Evolutionary conservation across 257 asterid species (phyloP).

Genomic region (Jaltomata sinuosa): DNA sequence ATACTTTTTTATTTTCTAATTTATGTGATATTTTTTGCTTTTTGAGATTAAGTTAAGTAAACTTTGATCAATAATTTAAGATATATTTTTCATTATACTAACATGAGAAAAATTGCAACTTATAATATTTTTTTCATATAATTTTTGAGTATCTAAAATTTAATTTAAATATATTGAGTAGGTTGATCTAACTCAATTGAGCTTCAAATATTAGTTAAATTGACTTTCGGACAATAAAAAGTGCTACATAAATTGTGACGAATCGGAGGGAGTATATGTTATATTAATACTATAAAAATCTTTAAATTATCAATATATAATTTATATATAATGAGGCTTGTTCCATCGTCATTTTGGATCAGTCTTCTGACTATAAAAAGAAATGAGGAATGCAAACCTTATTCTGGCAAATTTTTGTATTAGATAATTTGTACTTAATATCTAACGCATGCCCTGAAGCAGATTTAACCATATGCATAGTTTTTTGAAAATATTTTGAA

Average conservation of each 20-base stretch:
- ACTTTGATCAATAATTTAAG: not conserved
- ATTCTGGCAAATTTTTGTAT: no score
- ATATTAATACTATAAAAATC: not conserved
- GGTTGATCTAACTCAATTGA: not conserved
- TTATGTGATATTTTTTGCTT: not conserved
- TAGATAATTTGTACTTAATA: no score
- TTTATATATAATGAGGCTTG: slow-evolving; percentile 3
- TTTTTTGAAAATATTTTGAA: no score
- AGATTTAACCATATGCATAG: no score
- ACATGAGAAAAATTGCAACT: not conserved
- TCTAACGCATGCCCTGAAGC: no score
- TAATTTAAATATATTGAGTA: not conserved
- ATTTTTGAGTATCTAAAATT: not conserved
- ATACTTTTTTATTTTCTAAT: not conserved
- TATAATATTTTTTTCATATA: not conserved
- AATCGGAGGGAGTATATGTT: not conserved
- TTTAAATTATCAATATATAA: not conserved
- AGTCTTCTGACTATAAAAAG: slow-evolving; percentile 2
- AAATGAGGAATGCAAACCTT: no score
- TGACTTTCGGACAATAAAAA: not conserved
- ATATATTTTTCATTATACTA: not conserved
- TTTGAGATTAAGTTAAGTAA: not conserved
- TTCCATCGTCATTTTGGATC: slow-evolving; percentile 4
- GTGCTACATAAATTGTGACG: not conserved
- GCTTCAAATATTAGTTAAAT: not conserved